Base-by-base conservation (phyloP, 2,329 filamentous ascomycete genomes). In the Lecanicillium sp. region DNA sequence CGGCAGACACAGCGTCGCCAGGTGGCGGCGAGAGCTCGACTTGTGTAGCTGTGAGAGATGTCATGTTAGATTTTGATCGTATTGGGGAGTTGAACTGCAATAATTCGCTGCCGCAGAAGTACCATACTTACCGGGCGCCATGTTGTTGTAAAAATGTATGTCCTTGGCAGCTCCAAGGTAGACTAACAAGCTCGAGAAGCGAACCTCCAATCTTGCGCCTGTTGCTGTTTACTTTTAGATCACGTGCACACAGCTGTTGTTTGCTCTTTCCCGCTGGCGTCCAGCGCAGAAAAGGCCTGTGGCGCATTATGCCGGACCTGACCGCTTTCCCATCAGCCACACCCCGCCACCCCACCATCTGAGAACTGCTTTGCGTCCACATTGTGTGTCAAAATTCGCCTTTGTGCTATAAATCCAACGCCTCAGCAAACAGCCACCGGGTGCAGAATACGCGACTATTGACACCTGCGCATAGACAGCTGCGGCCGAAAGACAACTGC, bases 21-120 rank as follows among this genome's bases (percentile, higher is more conserved):
- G 93, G 93, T 39, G 90, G 84, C 58, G 88, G 81, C 52, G 83
- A 77, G 61, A 96, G 79, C 67, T 93, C 86, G 70, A 87, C 90
- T 75, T 95, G 89, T 55, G 83, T 74, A 66, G 77, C 78, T 83
- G 53, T 33, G 24, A 12, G 14, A 17, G 15, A 23, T 12, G 26
- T 29, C 26, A 12, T 7, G 26, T 29, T 29, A 29, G 26, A 7
- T 29, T 29, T 29, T 7, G 26, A 7, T 29, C 12, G 7, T n/a
- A n/a, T n/a, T n/a, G n/a, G n/a, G n/a, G n/a, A n/a, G n/a, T n/a
- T n/a, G n/a, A n/a, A n/a, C n/a, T n/a, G n/a, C n/a, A n/a, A n/a
- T n/a, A n/a, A n/a, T n/a, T n/a, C n/a, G n/a, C n/a, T n/a, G n/a
- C n/a, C n/a, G n/a, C n/a, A n/a, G n/a, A n/a, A n/a, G n/a, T n/a